phyloP scores from a whole-genome alignment of 2,329 filamentous ascomycete species.

The Pseudocercospora fijiensis region DNA sequence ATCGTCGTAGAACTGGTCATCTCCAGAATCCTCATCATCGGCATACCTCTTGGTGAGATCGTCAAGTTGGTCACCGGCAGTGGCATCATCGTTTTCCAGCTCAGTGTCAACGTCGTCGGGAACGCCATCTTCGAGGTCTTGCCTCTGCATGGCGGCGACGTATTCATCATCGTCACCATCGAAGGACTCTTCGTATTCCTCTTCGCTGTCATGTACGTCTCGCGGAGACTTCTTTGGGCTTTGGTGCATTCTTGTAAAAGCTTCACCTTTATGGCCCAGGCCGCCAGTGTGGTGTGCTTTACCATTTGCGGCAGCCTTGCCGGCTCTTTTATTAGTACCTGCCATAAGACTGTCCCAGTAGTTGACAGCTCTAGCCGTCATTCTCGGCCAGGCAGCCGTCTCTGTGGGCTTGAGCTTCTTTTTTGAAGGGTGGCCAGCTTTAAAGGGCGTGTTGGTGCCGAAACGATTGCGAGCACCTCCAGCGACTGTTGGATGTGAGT shows the following conservation, averaged over 20 bases:
- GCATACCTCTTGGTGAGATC: neutral
- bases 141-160: neutral
- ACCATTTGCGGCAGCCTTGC: neutral
- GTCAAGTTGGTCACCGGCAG: neutral
- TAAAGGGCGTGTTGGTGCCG: neutral
- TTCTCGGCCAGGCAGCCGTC: neutral
- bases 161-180: slow-evolving; percentile 1
- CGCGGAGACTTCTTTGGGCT: neutral
- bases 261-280: neutral
- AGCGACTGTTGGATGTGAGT: neutral
- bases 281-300: neutral
- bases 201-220: neutral
- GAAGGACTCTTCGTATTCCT: neutral
- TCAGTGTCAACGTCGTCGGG: neutral
- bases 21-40: neutral
- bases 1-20: neutral
- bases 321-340: neutral
- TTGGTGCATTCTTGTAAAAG: neutral
- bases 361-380: slow-evolving; percentile 2
- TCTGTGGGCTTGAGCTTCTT: neutral
- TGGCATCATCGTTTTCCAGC: neutral
- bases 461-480: neutral
- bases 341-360: neutral
- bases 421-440: neutral
- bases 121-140: neutral